Base-by-base conservation (phyloP, 2,329 filamentous ascomycete species). In the Aspergillus novofumigatus region DNA sequence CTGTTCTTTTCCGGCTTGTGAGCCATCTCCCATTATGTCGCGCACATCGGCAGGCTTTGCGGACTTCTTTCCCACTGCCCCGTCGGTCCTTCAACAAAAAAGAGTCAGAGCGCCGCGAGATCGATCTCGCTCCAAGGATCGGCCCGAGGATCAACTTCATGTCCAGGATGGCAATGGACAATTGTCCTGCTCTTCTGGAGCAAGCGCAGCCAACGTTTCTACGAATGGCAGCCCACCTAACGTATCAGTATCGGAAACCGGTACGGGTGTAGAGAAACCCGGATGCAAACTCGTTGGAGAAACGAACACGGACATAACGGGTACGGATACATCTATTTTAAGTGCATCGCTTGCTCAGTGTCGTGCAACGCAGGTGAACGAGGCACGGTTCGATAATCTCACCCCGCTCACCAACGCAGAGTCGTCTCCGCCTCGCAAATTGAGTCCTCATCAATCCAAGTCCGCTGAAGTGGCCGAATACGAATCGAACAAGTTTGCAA, bases 51-150 rank as follows among this genome's bases (percentile, higher is more conserved):
- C 88, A 80, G 87, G 87, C 79, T 92, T 92, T 82, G 89, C 88
- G 78, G 86, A 92, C 78, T 94, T 91, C 83, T 92, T 92, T 77
- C 89, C 89, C 66, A 86, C 88, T 72, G 90, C 89, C 71, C 89
- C 90, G 66, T 84, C 85, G 67, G 86, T 85, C 62, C 74, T 82
- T 55, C 76, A 78, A 62, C 72, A 77, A 65, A 78, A 78, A 75
- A 77, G 76, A 70, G 72, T 70, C 62, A 75, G 75, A 65, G 66
- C 70, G 53, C 81, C 82, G 63, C 81, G 81, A 71, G 83, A 86
- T 73, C 80, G 84, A 71, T 83, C 85, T 70, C 86, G 81, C 73
- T 79, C 82, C 54, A 78, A 85, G 78, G 73, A 64, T 20, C 67
- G 81, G 73, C 80, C 82, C 54, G 78, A 85, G 78, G 73, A 64